Evolutionary conservation across 2,329 filamentous ascomycete species (phyloP).

Genomic region (Paraphaeosphaeria sporulosa): DNA sequence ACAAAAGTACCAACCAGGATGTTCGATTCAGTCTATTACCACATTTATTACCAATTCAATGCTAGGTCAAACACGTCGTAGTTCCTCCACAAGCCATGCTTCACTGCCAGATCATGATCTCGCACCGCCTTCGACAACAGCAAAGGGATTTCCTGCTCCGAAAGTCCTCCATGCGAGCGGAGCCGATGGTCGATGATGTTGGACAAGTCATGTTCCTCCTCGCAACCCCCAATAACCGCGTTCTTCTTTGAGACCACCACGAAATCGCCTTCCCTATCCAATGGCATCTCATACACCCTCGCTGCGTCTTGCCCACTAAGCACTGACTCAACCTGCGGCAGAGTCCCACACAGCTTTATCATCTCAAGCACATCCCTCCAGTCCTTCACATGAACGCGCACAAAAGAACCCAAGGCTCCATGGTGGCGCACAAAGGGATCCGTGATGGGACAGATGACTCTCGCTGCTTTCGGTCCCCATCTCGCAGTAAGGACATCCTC

Average conservation of each 20-base stretch:
- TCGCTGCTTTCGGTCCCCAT: slow-evolving; percentile 39
- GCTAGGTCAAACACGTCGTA: slow-evolving; percentile 51
- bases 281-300: slow-evolving; percentile 47
- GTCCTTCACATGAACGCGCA: slow-evolving; percentile 49
- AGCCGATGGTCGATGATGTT: slow-evolving; percentile 45
- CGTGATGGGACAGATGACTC: slow-evolving; percentile 56
- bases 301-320: slow-evolving; percentile 45
- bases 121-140: slow-evolving; percentile 40
- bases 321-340: slow-evolving; percentile 47
- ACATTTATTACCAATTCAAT: slow-evolving; percentile 35
- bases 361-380: slow-evolving; percentile 35
- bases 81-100: slow-evolving; percentile 44
- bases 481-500: slow-evolving; percentile 47
- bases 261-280: slow-evolving; percentile 53
- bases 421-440: slow-evolving; percentile 56
- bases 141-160: slow-evolving; percentile 50
- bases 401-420: slow-evolving; percentile 53
- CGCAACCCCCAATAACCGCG: slow-evolving; percentile 49
- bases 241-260: slow-evolving; percentile 49
- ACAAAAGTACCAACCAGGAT: background rate
- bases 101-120: background rate
- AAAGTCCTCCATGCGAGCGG: slow-evolving; percentile 53
- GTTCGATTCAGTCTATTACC: background rate
- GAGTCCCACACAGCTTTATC: slow-evolving; percentile 33
- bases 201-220: slow-evolving; percentile 47